These are phyloP conservation scores for Penicillium cinerascens DNA, from an alignment of 495 filamentous ascomycete species.

Conservation along the genomic window DNA sequence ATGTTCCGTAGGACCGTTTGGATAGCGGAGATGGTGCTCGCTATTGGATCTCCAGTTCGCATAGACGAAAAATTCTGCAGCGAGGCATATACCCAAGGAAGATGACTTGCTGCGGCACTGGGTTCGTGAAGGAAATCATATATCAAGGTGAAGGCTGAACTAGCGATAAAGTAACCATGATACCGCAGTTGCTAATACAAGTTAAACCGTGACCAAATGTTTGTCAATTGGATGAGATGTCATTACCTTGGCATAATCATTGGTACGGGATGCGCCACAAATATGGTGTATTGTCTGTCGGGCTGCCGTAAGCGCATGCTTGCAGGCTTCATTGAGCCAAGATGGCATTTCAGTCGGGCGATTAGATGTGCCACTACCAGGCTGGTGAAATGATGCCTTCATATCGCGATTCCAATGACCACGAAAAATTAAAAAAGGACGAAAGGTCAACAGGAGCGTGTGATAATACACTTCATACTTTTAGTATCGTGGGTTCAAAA, in stretches of 20 bases:
- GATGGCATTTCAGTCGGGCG: constrained; percentile 31
- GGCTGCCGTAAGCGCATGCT: constrained; percentile 32
- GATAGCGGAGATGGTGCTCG: constrained; percentile 30
- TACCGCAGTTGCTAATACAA: constrained; percentile 36
- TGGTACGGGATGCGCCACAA: constrained; percentile 30
- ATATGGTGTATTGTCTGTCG: constrained; percentile 38
- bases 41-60: constrained; percentile 28
- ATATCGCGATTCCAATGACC: constrained; percentile 37
- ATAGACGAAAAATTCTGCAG: constrained; percentile 32
- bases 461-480: constrained; percentile 38
- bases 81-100: constrained; percentile 41
- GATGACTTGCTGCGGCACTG: constrained; percentile 26
- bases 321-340: constrained; percentile 46
- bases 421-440: constrained; percentile 45
- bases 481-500: neutral
- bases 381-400: constrained; percentile 14
- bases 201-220: neutral
- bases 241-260: constrained; percentile 36
- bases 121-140: constrained; percentile 41
- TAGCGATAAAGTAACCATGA: constrained; percentile 39
- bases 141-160: constrained; percentile 36
- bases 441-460: constrained; percentile 40
- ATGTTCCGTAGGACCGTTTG: constrained; percentile 35
- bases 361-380: constrained; percentile 6
- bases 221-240: neutral